Conservation (phyloP, 2,329 filamentous ascomycete genomes). For the Colletotrichum camelliae region DNA sequence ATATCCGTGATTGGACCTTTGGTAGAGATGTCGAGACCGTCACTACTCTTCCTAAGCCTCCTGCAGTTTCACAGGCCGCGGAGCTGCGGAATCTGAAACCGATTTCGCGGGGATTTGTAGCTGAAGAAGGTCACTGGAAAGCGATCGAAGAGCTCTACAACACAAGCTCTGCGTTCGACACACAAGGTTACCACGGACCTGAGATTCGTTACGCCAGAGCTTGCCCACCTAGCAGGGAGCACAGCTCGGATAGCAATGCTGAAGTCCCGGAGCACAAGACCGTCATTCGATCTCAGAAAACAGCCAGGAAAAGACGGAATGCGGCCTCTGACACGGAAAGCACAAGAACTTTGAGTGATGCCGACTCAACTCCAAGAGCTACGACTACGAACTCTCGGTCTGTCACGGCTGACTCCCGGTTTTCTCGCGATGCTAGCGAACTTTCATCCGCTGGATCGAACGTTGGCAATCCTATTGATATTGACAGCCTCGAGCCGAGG, state of each 20-base stretch:
- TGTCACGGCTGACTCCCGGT: not conserved
- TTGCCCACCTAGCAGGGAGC: not conserved
- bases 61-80: conserved; percentile 4
- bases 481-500: not conserved
- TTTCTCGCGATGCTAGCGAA: not conserved
- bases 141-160: not conserved
- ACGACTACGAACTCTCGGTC: not conserved
- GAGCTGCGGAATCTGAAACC: conserved; percentile 29
- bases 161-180: not conserved
- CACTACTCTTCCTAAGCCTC: conserved; percentile 27
- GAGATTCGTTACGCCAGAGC: not conserved
- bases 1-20: conserved; percentile 38
- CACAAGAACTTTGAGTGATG: not conserved
- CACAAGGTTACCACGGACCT: not conserved
- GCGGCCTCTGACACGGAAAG: not conserved
- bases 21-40: conserved; percentile 33
- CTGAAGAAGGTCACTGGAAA: not conserved
- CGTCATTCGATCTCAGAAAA: not conserved
- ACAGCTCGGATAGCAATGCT: not conserved
- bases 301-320: not conserved
- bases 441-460: not conserved
- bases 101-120: not conserved
- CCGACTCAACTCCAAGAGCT: not conserved
- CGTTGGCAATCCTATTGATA: conserved; percentile 2
- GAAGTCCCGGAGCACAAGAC: not conserved